A percentile compares a stretch with the other conserved stretches of the same genome.
These are phyloP conservation scores for Boletus sp. DNA, from an alignment of 1,284 basidiomycete species.

Conservation along the genomic window DNA sequence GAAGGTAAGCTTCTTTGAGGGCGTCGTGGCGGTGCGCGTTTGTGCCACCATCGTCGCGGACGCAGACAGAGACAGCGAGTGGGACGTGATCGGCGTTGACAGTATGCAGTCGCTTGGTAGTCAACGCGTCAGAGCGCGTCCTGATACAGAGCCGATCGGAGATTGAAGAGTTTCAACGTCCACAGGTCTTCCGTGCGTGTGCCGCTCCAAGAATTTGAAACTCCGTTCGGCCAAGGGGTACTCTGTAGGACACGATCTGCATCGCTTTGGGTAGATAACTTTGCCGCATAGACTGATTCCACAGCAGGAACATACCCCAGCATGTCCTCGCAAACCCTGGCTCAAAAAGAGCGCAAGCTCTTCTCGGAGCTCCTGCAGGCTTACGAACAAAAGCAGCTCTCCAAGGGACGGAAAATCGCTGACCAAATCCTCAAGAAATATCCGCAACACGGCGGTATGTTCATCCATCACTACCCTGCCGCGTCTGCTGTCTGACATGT, in stretches of 20 bases:
- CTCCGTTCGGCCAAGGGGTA: slow-evolving; percentile 1
- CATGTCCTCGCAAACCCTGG: slow-evolving; percentile 42
- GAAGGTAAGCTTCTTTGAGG: slow-evolving; percentile 65
- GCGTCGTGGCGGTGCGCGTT: slow-evolving; percentile 54
- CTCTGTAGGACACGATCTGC: too few relatives aligned
- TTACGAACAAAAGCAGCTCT: slow-evolving; percentile 90
- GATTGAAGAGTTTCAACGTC: slow-evolving; percentile 1
- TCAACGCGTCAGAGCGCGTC: slow-evolving; percentile 16
- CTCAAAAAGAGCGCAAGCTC: slow-evolving; percentile 80
- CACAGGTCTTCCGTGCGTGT: background rate
- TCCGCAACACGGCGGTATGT: slow-evolving; percentile 89
- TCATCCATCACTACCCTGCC: slow-evolving; percentile 3
- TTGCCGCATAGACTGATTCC: background rate
- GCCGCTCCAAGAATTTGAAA: background rate
- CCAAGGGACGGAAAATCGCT: slow-evolving; percentile 87
- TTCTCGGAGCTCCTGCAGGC: slow-evolving; percentile 88
- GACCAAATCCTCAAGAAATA: slow-evolving; percentile 95
- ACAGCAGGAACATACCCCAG: background rate
- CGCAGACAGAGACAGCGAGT: slow-evolving; percentile 29
- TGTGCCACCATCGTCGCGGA: slow-evolving; percentile 59
- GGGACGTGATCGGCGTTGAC: background rate
- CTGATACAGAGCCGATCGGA: slow-evolving; percentile 2
- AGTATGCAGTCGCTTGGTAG: background rate
- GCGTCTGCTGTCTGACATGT: slow-evolving; percentile 17
- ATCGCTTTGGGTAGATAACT: too few relatives aligned